Evolutionary conservation across 2,329 filamentous ascomycete species (phyloP).

Genomic region (Cordyceps farinosa): DNA sequence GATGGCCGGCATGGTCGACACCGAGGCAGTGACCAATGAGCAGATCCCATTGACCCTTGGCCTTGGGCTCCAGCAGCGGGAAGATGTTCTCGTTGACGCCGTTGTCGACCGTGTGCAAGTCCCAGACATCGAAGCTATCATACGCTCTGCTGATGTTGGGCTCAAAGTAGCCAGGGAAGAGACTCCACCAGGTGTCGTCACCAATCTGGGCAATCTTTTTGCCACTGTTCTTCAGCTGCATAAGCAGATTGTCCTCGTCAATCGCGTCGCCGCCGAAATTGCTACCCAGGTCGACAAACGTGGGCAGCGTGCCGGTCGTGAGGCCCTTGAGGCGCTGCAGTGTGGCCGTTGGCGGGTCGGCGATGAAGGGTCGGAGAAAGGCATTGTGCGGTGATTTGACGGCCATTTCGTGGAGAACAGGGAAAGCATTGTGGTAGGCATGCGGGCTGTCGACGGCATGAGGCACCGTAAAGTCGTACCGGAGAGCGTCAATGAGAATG

Average conservation of each 20-base stretch:
- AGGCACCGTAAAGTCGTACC: constrained; percentile 95
- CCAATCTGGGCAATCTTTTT: constrained; percentile 85
- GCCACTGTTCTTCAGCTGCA: constrained; percentile 61
- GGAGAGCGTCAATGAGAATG: constrained; percentile 85
- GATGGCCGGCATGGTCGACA: constrained; percentile 94
- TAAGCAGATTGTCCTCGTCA: constrained; percentile 79
- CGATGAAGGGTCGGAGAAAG: constrained; percentile 90
- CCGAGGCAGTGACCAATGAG: constrained; percentile 91
- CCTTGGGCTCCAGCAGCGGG: constrained; percentile 67
- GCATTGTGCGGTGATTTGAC: constrained; percentile 72
- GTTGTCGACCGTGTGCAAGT: constrained; percentile 93
- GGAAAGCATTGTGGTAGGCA: constrained; percentile 80
- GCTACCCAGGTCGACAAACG: constrained; percentile 88
- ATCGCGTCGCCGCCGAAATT: constrained; percentile 95
- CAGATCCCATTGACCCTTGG: constrained; percentile 79
- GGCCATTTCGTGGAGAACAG: constrained; percentile 81
- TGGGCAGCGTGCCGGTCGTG: constrained; percentile 91
- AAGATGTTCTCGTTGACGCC: constrained; percentile 89
- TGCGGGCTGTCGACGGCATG: constrained; percentile 40
- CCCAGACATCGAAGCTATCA: constrained; percentile 98
- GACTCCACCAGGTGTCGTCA: constrained; percentile 94
- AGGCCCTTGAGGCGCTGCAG: constrained; percentile 89
- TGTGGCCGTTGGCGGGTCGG: constrained; percentile 91
- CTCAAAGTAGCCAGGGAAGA: constrained; percentile 94
- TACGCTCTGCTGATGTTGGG: constrained; percentile 81